Percentiles rank a stretch among this genome's conserved stretches.
These are phyloP conservation scores for Gaertneriomyces semiglobifer DNA, from an alignment of 192 early-diverging fungal genomes.

Conservation along the genomic window DNA sequence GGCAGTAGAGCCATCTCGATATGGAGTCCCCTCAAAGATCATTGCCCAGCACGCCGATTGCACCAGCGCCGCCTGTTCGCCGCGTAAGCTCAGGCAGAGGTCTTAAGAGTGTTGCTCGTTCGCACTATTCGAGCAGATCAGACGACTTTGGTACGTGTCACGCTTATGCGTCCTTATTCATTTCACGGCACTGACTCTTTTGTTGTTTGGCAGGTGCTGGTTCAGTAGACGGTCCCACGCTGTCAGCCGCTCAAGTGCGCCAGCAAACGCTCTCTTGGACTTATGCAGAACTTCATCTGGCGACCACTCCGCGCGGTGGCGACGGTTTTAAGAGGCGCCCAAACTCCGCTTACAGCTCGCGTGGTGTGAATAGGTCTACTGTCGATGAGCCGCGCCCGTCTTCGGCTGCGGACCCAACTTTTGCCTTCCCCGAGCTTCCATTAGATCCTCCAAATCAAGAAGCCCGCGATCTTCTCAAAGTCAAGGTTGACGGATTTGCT, in stretches of 20 bases:
- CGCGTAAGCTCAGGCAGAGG: too few species aligned
- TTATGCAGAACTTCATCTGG: constrained; percentile 25
- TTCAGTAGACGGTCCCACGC: constrained; percentile 10
- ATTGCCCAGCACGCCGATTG: too few species aligned
- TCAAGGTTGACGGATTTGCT: constrained; percentile 6
- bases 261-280: constrained; percentile 32
- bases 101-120: neutral
- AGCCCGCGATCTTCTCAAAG: neutral
- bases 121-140: constrained; percentile 1
- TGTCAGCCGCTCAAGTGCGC: constrained; percentile 23
- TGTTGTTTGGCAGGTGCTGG: neutral
- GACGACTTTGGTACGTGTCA: neutral
- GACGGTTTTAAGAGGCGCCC: neutral
- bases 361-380: neutral
- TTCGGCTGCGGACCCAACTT: neutral
- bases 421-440: neutral
- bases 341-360: neutral
- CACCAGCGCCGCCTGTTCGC: too few species aligned
- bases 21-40: too few species aligned
- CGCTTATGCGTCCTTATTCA: neutral
- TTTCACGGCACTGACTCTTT: neutral
- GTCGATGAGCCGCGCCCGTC: neutral
- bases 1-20: too few species aligned
- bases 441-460: too few species aligned
- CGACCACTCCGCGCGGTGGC: neutral